Conservation (phyloP, 2,329 filamentous ascomycete genomes). For the Fusarium decemcellulare region DNA sequence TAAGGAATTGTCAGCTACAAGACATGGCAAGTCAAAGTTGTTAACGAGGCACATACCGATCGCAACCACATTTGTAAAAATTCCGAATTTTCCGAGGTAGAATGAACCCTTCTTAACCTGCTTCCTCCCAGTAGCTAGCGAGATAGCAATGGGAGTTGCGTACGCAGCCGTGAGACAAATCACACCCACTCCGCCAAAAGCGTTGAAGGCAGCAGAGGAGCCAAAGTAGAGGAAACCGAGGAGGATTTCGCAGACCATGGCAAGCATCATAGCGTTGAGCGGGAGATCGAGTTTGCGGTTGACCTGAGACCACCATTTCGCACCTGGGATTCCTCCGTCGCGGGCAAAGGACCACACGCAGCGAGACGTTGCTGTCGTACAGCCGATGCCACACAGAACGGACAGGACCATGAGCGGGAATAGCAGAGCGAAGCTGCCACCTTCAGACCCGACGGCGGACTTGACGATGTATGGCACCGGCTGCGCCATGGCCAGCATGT, state of each 20-base stretch:
- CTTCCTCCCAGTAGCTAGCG: constrained; percentile 1
- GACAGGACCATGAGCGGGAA: constrained; percentile 15
- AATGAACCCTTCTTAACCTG: constrained; percentile 14
- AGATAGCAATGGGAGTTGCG: constrained; percentile 20
- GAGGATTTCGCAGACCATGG: constrained; percentile 9
- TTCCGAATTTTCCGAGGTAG: constrained; percentile 14
- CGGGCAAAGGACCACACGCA: constrained; percentile 23
- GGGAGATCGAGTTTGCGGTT: constrained; percentile 11
- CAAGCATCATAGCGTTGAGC: constrained; percentile 21
- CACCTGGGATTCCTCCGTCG: constrained; percentile 22
- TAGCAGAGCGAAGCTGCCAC: constrained; percentile 7
- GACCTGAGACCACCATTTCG: constrained; percentile 14
- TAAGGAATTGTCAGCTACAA: neutral
- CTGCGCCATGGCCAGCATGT: constrained; percentile 69
- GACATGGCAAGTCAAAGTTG: neutral
- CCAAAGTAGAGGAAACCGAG: constrained; percentile 27
- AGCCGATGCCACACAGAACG: constrained; percentile 20
- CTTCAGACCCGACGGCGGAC: constrained; percentile 9
- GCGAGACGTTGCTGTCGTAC: constrained; percentile 21
- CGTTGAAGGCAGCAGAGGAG: constrained; percentile 18
- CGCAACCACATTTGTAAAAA: constrained; percentile 8
- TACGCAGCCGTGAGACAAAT: constrained; percentile 19
- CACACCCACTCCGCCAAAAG: constrained; percentile 17
- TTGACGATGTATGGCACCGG: constrained; percentile 76
- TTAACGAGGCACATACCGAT: constrained; percentile 11